Base-by-base conservation (phyloP, 176 grass and related monocot species). In the Canna indica region DNA sequence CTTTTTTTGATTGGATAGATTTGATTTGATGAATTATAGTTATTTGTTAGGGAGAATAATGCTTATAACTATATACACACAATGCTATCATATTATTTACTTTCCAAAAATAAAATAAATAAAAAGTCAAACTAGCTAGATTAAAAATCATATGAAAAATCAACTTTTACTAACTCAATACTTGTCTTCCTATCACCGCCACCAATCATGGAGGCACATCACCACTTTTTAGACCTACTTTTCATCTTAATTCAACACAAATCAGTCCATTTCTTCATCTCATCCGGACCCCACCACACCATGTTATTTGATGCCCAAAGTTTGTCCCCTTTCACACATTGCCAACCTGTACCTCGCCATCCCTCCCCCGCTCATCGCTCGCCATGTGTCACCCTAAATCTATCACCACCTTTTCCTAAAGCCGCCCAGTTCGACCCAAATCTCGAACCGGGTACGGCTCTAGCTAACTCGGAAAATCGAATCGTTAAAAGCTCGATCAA, bases 301-400 rank as follows among this genome's bases (percentile, higher is more conserved):
- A 63, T 63, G 60, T 63, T 63, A 20, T 30, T 62, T 62, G 59
- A 62, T 34, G 59, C 59, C 59, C 33, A 26, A 17, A 14, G 28
- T 62, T 62, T 62, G 59, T 62, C 59, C 59, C 59, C 59, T 62
- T 33, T 8, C 59, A 22, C 59, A 28, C 28, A 4, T 6, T 63
- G 60, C 60, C 60, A 63, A 63, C 60, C 60, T 63, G 60, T 63
- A 14, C 28, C 60, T 6, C 17, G 29, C 25, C 60, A 5, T 9
- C 0, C n/a, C 13, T 63, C 13, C 28, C 33, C 59, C 30, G 33
- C 17, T 63, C 30, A 16, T n/a, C 28, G 31, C 7, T 29, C 22
- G 5, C 53, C n/a, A 46, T 22, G 6, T 26, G 53, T 7, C 22
- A 1, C 53, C 17, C 53, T n/a, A 26, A n/a, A n/a, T n/a, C n/a